Evolutionary conservation across 2,329 filamentous ascomycete genomes (phyloP), one percentile per base, ranked within the genome.

Genomic region (Apiospora aurea): DNA sequence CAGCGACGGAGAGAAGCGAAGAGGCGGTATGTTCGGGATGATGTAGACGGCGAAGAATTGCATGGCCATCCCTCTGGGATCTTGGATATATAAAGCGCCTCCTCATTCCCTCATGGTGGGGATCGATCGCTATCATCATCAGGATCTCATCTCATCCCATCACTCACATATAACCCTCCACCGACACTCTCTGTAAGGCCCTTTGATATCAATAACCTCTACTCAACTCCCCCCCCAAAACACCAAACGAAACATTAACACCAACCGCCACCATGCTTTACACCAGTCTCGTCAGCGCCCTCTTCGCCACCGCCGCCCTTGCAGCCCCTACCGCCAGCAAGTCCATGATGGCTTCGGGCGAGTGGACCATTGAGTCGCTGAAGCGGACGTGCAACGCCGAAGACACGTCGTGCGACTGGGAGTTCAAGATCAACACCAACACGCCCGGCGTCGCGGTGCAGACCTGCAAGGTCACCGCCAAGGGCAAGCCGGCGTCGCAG

Each of bases 361-460:
- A 81, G 69, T 86, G 85, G 85, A 85, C 81, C 18, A 81, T 86
- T 73, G 71, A 79, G 71, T 73, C 75, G 53, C 76, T 85, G 71
- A 78, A 78, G 73, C 83, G 84, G 47, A 78, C 74, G 69, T 85
- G 84, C 80, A 80, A 82, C 78, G 66, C 69, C 16, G 74, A 68
- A 49, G 78, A 85, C 78, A 81, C 78, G 18, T 74, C 76, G 8
- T 85, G 84, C 80, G 79, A 76, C 70, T 84, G 84, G 82, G 79
- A 75, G 26, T 86, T 86, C 74, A 78, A 77, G 69, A 80, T 86
- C 76, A 75, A 83, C 78, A 82, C 81, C 61, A 64, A 64, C 57
- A n/a, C 34, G 18, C 7, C 18, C 8, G 76, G 76, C 69, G 76
- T 73, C 71, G 75, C 72, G 5, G 67, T 75, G 16, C 84, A 82